These are phyloP conservation scores for Candida sp. DNA, from an alignment of 1,139 yeast genomes.

Conservation along the genomic window DNA sequence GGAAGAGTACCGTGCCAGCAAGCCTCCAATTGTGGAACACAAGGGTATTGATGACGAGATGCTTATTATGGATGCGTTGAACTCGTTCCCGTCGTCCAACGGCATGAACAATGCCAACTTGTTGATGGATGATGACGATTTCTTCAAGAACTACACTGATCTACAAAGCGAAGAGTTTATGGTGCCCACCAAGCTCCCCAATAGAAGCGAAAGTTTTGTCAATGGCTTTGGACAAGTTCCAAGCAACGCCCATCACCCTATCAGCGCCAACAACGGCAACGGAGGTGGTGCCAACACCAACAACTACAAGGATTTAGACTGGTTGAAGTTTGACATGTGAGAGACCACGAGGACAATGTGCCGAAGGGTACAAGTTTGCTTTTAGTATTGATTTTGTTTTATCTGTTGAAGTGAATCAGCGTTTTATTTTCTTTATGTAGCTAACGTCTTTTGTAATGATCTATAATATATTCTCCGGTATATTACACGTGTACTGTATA, in stretches of 20 bases:
- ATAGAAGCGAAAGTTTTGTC: background rate
- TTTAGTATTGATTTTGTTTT: no score
- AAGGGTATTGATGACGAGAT: slow-evolving; percentile 19
- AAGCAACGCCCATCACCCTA: background rate
- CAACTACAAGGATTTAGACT: slow-evolving; percentile 39
- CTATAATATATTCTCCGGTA: background rate
- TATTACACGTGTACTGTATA: background rate
- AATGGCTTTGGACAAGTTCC: slow-evolving; percentile 4
- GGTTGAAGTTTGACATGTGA: slow-evolving; percentile 51
- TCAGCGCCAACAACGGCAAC: background rate
- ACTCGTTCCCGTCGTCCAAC: background rate
- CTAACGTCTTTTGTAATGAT: slow-evolving; percentile 2
- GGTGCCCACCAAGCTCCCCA: background rate
- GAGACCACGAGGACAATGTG: background rate
- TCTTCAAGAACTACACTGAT: slow-evolving; percentile 13
- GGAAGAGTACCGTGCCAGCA: slow-evolving; percentile 17
- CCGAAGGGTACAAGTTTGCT: background rate
- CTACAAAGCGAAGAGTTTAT: slow-evolving; percentile 11
- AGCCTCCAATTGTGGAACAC: slow-evolving; percentile 14
- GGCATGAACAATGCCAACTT: background rate
- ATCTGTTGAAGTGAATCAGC: background rate
- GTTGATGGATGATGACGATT: slow-evolving; percentile 13
- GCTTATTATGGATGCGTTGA: slow-evolving; percentile 11
- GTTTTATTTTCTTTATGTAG: background rate
- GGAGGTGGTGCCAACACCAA: slow-evolving; percentile 1